Base-by-base conservation (phyloP, 495 filamentous ascomycete species). In the Mytilinidion resinicola region DNA sequence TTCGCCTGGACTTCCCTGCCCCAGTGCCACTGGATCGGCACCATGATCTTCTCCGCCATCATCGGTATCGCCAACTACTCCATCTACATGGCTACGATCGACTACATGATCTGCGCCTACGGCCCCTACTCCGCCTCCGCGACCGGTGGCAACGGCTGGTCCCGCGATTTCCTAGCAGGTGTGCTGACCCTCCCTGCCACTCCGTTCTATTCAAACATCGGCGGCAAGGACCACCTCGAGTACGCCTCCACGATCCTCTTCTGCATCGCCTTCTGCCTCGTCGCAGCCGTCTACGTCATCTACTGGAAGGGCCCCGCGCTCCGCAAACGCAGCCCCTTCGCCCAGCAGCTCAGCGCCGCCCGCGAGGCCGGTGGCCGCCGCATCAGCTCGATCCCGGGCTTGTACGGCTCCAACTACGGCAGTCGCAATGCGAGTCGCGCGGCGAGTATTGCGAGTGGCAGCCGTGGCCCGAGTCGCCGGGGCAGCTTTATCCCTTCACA, bases 21-120 rank as follows among this genome's bases (percentile, higher is more conserved):
- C 2, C 74, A 76, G 0, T 68, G 80, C 37, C 82, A 83, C 60
- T 88, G 85, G 85, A 84, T 86, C 36, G 82, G 72, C 15, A 75
- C 78, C 20, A 83, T 86, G 81, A 67, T 87, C 54, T 86, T 84
- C 62, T 71, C 77, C 11, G 78, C 78, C 36, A 73, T 88, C 50
- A 78, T 88, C 48, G 85, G 85, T 39, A 85, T 87, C 55, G 84
- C 84, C 43, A 88, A 88, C 54, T 74, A 85, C 65, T 41, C 64
- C 21, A 88, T 88, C 60, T 88, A 88, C 71, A 88, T 89, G 85
- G 86, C 85, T 0, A 89, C 88, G 0, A 87, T 90, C 56, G 87
- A 91, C 62, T 91, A 91, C 73, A 90, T 90, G 87, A 82, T 90
- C n/a, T 83, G 80, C 42, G 80, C 85, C 1, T 90, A 91, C 67